A percentile compares a stretch with the other conserved stretches of the same genome.
phyloP scores from a whole-genome alignment of 2,329 filamentous ascomycete genomes.

The Dactylellina cionopaga region DNA sequence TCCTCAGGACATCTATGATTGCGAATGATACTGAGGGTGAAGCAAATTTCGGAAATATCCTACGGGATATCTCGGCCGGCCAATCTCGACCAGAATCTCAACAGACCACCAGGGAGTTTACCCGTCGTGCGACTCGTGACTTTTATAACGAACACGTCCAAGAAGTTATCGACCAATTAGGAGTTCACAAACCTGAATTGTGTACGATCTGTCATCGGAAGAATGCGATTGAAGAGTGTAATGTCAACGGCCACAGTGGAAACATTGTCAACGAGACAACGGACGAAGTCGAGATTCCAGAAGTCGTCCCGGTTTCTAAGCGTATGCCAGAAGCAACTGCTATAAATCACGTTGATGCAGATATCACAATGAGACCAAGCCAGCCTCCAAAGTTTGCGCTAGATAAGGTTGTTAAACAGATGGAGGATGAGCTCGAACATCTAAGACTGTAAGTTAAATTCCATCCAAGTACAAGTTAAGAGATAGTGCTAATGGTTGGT shows the following conservation, averaged over 20 bases:
- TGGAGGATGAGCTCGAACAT: conserved; percentile 57
- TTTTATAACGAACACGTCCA: conserved; percentile 40
- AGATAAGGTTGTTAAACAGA: conserved; percentile 56
- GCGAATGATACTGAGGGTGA: conserved; percentile 40
- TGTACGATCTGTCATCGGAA: conserved; percentile 57
- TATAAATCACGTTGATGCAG: conserved; percentile 33
- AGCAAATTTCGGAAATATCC: conserved; percentile 13
- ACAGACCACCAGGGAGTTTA: conserved; percentile 10
- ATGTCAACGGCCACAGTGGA: conserved; percentile 47
- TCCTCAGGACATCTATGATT: conserved; percentile 41
- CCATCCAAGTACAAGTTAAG: not conserved
- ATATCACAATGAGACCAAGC: conserved; percentile 55
- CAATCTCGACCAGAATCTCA: conserved; percentile 23
- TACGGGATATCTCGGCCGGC: conserved; percentile 8
- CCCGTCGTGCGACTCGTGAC: conserved; percentile 24
- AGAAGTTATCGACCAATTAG: conserved; percentile 33
- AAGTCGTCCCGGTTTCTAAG: conserved; percentile 54
- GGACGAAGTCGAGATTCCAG: conserved; percentile 55
- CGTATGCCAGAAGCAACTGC: conserved; percentile 53
- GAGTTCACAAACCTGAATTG: conserved; percentile 54
- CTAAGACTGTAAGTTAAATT: conserved; percentile 55
- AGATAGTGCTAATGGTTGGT: conserved; percentile 8
- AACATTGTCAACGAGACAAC: conserved; percentile 53
- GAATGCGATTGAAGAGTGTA: conserved; percentile 50
- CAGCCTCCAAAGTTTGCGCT: conserved; percentile 54